Evolutionary conservation across 1,284 basidiomycete genomes (phyloP), one percentile per base, ranked within the genome.

Genomic region (Cystobasidium pallidum): DNA sequence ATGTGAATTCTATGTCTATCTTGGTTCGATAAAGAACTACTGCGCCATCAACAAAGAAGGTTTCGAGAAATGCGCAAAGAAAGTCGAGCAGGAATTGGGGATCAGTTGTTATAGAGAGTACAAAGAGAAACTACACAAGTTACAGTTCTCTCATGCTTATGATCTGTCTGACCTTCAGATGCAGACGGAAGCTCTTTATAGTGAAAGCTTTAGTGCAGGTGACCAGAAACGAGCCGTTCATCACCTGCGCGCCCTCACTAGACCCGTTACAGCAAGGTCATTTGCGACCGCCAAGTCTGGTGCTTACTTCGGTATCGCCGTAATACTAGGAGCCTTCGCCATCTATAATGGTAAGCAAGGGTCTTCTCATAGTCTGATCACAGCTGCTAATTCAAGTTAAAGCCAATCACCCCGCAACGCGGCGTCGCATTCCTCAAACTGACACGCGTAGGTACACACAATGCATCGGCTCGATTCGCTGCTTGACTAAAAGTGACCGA

Each of bases 41-140:
- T 73, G 93, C 89, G 88, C 90, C 58, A 81, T 97, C 63, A 97
- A 97, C 80, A 81, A 94, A 11, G 91, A 90, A 2, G 94, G 92
- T 0, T 94, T 97, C 80, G 85, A 91, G 28, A 97, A 97, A 80
- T 78, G 80, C 19, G 51, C 49, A 2, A 21, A 34, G 30, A 67
- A 67, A 15, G 26, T 67, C 24, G 91, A 92, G 79, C 97, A 95
- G 82, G 83, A 87, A 2, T 89, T 58, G 80, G 80, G 19, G 72
- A 78, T 82, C 61, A 74, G 78, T 36, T 82, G 85, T 47, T 86
- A 89, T 79, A 85, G 88, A 58, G 84, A 86, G 70, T 95, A 91
- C 81, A 89, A 88, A 83, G 82, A 84, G n/a, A 88, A 87, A 78
- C 90, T 90, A 28, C 74, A 77, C 8, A 80, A 79, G 13, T 80